Evolutionary conservation across 1,139 yeast species (phyloP).

Genomic region (Geotrichum histeridarum): DNA sequence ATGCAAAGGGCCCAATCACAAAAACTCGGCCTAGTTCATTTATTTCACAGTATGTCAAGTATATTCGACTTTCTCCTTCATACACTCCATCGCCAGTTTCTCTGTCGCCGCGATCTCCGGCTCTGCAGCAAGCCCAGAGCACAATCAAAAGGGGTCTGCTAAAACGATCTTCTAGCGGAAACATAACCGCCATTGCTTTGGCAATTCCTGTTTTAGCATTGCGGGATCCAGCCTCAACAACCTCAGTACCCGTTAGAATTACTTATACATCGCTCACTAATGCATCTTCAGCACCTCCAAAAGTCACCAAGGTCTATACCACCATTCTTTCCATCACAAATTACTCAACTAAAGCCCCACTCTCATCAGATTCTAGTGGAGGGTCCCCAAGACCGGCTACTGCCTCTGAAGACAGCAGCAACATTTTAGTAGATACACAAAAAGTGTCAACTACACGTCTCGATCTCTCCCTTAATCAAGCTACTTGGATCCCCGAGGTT

Average conservation of each 20-base stretch:
- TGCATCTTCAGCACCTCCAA: not conserved
- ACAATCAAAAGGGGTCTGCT: conserved; percentile 1
- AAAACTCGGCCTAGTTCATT: not conserved
- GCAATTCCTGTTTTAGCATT: conserved; percentile 1
- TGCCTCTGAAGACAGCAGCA: not conserved
- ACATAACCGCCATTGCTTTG: not conserved
- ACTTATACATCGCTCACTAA: not conserved
- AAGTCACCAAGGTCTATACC: conserved; percentile 1
- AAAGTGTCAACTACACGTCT: not conserved
- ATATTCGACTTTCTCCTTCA: conserved; percentile 11
- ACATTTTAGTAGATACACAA: conserved; percentile 2
- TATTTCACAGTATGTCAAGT: conserved; percentile 8
- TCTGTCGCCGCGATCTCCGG: not conserved
- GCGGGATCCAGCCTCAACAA: not conserved
- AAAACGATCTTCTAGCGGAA: conserved; percentile 6
- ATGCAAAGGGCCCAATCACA: conserved; percentile 6
- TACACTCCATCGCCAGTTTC: conserved; percentile 8
- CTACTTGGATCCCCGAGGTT: not conserved
- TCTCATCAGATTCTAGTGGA: not conserved
- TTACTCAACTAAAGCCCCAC: conserved; percentile 9
- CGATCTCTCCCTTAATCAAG: conserved; percentile 1
- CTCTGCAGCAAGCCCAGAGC: not conserved
- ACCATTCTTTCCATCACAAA: conserved; percentile 4
- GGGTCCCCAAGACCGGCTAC: not conserved
- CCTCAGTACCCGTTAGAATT: conserved; percentile 1